Percentiles rank a stretch among this genome's conserved stretches.
Evolutionary conservation across 345 rosid species (phyloP).

Genomic region (Citrus inodora): DNA sequence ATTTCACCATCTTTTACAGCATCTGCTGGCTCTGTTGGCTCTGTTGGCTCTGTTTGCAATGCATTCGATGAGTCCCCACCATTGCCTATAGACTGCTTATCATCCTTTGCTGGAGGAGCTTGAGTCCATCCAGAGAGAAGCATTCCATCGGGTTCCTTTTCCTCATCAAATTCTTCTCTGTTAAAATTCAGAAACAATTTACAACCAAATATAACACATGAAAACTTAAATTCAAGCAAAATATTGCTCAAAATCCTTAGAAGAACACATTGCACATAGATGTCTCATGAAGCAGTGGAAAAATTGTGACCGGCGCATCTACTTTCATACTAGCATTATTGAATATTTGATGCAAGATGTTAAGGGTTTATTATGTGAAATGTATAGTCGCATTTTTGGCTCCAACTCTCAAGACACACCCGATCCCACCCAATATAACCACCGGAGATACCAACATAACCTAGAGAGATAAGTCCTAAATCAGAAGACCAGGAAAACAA

Average conservation of each 20-base stretch:
- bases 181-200: neutral
- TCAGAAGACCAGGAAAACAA: neutral
- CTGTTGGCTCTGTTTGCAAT: slow-evolving; percentile 22
- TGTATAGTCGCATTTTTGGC: neutral
- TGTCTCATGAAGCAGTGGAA: neutral
- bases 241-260: neutral
- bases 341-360: neutral
- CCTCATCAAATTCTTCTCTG: slow-evolving; percentile 94
- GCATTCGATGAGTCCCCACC: slow-evolving; percentile 53
- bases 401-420: neutral
- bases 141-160: slow-evolving; percentile 98
- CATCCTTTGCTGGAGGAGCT: slow-evolving; percentile 40
- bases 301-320: neutral
- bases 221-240: neutral
- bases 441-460: neutral
- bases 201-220: slow-evolving; percentile 4
- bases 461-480: neutral
- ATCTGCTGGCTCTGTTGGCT: slow-evolving; percentile 20
- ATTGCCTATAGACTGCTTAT: slow-evolving; percentile 38
- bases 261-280: neutral
- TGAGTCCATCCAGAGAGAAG: slow-evolving; percentile 86
- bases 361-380: neutral
- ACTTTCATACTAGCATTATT: neutral
- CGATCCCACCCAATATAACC: neutral
- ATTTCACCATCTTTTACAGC: slow-evolving; percentile 18